phyloP scores from a whole-genome alignment of 2,329 filamentous ascomycete genomes.

The Blastomyces parvus region DNA sequence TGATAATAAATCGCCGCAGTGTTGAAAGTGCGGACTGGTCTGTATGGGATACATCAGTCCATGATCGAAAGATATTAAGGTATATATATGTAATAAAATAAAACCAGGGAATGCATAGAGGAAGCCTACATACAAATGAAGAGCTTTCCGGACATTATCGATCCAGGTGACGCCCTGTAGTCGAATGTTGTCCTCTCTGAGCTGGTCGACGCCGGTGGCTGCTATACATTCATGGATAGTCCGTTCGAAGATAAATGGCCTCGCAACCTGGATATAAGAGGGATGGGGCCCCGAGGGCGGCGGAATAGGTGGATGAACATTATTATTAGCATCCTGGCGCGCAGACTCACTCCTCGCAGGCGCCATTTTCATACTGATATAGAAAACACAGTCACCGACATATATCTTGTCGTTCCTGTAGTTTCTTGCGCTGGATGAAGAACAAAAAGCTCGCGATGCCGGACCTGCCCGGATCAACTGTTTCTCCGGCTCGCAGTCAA shows the following conservation, averaged over 20 bases:
- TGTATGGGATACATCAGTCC: constrained; percentile 26
- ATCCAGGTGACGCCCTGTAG: constrained; percentile 84
- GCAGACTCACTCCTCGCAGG: constrained; percentile 10
- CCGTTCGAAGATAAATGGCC: constrained; percentile 75
- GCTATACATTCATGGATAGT: constrained; percentile 64
- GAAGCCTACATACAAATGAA: constrained; percentile 58
- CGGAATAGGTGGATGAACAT: constrained; percentile 1
- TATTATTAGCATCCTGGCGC: background rate
- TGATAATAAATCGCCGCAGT: constrained; percentile 90
- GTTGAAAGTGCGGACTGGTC: constrained; percentile 82
- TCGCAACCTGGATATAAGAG: constrained; percentile 54
- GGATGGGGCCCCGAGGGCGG: constrained; percentile 46
- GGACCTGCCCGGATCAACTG: background rate
- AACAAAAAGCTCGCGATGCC: constrained; percentile 4
- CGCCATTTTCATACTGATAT: constrained; percentile 9
- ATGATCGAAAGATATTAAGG: constrained; percentile 4
- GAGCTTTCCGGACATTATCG: constrained; percentile 65
- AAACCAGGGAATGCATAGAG: constrained; percentile 6
- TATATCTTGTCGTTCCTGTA: background rate
- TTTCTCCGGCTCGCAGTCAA: background rate
- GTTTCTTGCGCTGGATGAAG: background rate
- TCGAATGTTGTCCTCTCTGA: constrained; percentile 69
- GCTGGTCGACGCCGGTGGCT: constrained; percentile 60
- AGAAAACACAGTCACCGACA: background rate
- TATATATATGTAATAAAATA: background rate